Evolutionary conservation across 2,329 filamentous ascomycete species (phyloP).

Genomic region (Dothistroma pini): DNA sequence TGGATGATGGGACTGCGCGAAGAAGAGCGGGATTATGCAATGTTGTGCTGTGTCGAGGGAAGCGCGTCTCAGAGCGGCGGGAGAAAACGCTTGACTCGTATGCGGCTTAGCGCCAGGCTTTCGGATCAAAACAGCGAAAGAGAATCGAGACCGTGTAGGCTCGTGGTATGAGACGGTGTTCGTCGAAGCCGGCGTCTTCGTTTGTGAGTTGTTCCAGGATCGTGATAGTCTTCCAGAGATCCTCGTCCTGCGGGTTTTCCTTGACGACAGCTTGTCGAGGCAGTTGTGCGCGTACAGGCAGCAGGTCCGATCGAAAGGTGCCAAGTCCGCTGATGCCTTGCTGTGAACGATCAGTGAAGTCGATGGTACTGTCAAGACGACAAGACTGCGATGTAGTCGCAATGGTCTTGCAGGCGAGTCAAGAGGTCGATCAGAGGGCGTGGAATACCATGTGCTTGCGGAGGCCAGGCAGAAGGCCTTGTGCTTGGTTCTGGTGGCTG

Average conservation of each 20-base stretch:
- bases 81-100: conserved; percentile 4
- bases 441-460: neutral
- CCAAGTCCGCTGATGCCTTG: neutral
- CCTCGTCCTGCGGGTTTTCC: neutral
- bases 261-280: neutral
- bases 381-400: too few species aligned
- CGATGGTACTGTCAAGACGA: too few species aligned
- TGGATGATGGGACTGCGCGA: conserved; percentile 9
- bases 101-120: conserved; percentile 4
- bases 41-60: conserved; percentile 15
- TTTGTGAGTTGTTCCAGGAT: neutral
- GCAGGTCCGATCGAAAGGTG: neutral
- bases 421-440: neutral
- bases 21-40: conserved; percentile 1
- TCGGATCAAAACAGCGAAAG: neutral
- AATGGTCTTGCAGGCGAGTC: neutral
- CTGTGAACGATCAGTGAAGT: neutral
- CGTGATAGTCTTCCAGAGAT: neutral
- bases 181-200: neutral
- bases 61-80: conserved; percentile 8
- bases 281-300: neutral
- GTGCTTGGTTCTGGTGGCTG: neutral
- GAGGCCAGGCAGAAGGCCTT: neutral
- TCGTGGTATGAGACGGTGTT: neutral
- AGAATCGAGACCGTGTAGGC: neutral